phyloP scores from a whole-genome alignment of 1,284 basidiomycete genomes.

The Heterobasidion annosum region DNA sequence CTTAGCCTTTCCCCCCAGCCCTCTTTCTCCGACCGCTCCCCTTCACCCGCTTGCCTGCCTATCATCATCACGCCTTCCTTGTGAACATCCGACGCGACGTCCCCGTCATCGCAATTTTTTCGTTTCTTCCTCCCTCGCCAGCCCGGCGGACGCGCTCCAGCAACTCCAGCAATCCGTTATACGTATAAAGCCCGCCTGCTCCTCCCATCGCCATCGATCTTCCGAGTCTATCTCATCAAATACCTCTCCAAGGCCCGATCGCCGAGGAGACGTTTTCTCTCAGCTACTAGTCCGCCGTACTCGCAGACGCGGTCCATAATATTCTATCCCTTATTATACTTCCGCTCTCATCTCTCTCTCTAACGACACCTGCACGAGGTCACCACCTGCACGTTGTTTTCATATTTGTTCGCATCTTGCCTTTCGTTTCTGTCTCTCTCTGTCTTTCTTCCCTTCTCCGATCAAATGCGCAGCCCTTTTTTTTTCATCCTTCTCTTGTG shows the following conservation, averaged over 20 bases:
- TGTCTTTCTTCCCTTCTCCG: neutral
- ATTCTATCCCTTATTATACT: neutral
- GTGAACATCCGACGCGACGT: neutral
- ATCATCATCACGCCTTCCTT: neutral
- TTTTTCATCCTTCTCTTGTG: neutral
- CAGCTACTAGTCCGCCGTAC: neutral
- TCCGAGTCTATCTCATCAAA: neutral
- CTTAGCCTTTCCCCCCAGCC: neutral
- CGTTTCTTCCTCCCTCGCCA: neutral
- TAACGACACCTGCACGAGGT: slow-evolving; percentile 6
- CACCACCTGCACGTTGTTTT: slow-evolving; percentile 4
- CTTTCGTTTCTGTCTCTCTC: neutral
- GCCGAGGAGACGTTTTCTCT: neutral
- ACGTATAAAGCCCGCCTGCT: neutral
- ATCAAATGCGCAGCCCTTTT: neutral
- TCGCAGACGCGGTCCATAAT: neutral
- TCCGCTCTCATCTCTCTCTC: slow-evolving; percentile 7
- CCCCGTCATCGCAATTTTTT: neutral
- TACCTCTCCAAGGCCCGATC: neutral
- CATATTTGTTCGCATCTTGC: neutral
- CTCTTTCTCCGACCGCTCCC: neutral
- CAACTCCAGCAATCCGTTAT: neutral
- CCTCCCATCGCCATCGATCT: slow-evolving; percentile 1
- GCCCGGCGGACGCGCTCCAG: too few species aligned
- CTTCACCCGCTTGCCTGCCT: neutral